Evolutionary conservation across 2,329 filamentous ascomycete genomes (phyloP).

Genomic region (Delphinella strobiligena): DNA sequence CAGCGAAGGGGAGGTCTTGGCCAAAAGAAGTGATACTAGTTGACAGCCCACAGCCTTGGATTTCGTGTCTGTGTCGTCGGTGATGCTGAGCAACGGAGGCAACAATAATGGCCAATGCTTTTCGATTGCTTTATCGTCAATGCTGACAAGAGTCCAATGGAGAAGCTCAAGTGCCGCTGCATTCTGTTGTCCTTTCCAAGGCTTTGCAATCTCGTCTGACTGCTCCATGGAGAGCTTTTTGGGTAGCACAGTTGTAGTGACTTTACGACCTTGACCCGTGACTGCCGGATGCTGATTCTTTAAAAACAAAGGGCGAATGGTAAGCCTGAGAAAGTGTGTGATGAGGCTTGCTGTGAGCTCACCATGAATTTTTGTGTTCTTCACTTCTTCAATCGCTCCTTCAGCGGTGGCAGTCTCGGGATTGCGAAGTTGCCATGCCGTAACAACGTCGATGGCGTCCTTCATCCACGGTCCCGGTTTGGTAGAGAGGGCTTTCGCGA

Average conservation of each 20-base stretch:
- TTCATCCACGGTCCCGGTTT: conserved; percentile 78
- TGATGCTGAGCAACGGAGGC: conserved; percentile 56
- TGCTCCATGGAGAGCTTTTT: conserved; percentile 22
- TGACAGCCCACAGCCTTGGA: conserved; percentile 46
- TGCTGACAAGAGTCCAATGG: conserved; percentile 45
- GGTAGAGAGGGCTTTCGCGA: conserved; percentile 53
- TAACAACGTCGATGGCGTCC: conserved; percentile 62
- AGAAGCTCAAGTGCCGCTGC: conserved; percentile 44
- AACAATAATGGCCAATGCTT: conserved; percentile 56
- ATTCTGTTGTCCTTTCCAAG: conserved; percentile 48
- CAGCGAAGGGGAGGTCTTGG: conserved; percentile 39
- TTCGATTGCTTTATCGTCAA: conserved; percentile 40
- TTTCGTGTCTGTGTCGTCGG: conserved; percentile 48
- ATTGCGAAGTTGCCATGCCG: conserved; percentile 82
- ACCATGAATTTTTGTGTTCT: conserved; percentile 26
- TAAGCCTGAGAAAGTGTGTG: conserved; percentile 46
- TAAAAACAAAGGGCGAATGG: conserved; percentile 57
- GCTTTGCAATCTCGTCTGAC: conserved; percentile 35
- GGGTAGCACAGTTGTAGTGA: conserved; percentile 31
- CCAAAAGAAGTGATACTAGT: conserved; percentile 44
- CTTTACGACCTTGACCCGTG: conserved; percentile 46
- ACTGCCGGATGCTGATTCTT: conserved; percentile 41
- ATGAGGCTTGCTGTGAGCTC: conserved; percentile 38
- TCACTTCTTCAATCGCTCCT: conserved; percentile 34
- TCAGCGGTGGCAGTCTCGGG: conserved; percentile 49